phyloP scores from a whole-genome alignment of 2,329 filamentous ascomycete species.

The Elsinoe ampelina region DNA sequence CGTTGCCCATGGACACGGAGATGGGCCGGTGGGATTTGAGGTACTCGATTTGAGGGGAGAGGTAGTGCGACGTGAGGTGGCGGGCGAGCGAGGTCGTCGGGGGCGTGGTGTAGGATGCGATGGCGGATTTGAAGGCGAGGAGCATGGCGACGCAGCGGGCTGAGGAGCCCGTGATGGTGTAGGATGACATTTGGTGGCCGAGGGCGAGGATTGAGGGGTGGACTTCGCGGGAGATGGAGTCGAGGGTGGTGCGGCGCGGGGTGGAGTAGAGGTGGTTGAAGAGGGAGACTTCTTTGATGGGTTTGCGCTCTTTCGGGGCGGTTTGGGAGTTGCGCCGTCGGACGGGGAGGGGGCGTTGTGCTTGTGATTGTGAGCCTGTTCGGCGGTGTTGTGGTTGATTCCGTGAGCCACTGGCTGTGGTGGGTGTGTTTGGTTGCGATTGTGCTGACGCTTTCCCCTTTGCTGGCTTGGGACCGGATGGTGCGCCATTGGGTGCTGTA shows the following conservation, averaged over 20 bases:
- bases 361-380: conserved; percentile 15
- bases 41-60: conserved; percentile 93
- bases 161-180: conserved; percentile 81
- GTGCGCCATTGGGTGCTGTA: conserved; percentile 15
- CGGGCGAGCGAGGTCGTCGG: conserved; percentile 74
- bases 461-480: conserved; percentile 27
- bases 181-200: conserved; percentile 83
- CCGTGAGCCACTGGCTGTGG: conserved; percentile 21
- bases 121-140: conserved; percentile 83
- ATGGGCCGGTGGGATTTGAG: conserved; percentile 89
- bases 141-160: conserved; percentile 80
- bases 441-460: conserved; percentile 25
- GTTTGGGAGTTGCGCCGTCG: conserved; percentile 17
- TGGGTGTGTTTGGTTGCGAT: conserved; percentile 24
- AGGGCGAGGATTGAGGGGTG: conserved; percentile 77
- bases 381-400: conserved; percentile 17
- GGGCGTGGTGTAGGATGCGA: conserved; percentile 86
- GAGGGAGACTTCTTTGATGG: conserved; percentile 58
- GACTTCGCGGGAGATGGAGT: conserved; percentile 59
- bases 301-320: conserved; percentile 34
- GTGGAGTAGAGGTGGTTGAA: conserved; percentile 65
- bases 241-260: conserved; percentile 57
- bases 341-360: conserved; percentile 29
- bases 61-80: conserved; percentile 81
- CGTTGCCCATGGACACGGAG: conserved; percentile 94